Evolutionary conservation across 495 filamentous ascomycete species (phyloP).

Genomic region (Wilcoxina mikolae): DNA sequence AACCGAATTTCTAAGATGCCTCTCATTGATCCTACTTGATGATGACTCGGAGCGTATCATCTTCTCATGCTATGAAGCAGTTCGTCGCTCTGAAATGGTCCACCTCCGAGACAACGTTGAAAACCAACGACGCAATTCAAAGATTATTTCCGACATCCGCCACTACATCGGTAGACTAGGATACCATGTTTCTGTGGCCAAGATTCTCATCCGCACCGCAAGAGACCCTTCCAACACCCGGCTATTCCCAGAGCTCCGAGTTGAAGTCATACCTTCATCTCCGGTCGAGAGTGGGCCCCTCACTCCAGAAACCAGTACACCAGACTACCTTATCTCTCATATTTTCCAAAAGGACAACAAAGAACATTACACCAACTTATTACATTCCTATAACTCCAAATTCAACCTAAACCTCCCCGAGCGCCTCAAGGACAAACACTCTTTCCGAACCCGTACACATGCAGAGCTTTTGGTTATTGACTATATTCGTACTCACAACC

Average conservation of each 20-base stretch:
- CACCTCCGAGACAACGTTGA: neutral
- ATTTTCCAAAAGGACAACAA: neutral
- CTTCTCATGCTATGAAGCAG: neutral
- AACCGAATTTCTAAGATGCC: neutral
- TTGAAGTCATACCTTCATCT: neutral
- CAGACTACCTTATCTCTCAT: neutral
- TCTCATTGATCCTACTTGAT: neutral
- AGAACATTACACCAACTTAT: neutral
- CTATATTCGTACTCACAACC: neutral
- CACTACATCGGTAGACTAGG: slow-evolving; percentile 1
- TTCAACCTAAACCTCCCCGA: neutral
- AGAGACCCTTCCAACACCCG: neutral
- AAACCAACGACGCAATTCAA: neutral
- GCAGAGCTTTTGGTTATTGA: slow-evolving; percentile 1
- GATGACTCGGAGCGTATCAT: neutral
- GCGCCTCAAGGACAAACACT: neutral
- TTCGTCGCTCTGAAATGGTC: neutral
- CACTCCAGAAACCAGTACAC: neutral
- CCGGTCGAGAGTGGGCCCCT: neutral
- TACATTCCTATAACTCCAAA: neutral
- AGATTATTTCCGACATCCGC: neutral
- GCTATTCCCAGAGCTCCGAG: neutral
- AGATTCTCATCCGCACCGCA: neutral
- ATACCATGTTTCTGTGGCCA: neutral
- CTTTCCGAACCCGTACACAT: neutral